A percentile compares a stretch with the other conserved stretches of the same genome.
Evolutionary conservation across 768 basidiomycete species (phyloP).

Genomic region (Cyathus striatus): DNA sequence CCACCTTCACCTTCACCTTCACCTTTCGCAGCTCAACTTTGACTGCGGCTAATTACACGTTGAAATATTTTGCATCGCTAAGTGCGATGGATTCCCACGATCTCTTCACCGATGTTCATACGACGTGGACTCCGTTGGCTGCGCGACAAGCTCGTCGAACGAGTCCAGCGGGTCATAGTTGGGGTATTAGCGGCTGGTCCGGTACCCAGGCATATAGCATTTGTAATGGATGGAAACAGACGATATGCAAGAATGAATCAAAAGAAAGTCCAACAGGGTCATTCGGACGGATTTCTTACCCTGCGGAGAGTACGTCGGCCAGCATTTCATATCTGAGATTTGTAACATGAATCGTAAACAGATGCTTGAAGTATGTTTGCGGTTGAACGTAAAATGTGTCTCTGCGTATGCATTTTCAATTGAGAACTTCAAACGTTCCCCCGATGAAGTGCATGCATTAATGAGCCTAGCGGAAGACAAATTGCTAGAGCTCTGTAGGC

Average conservation of each 20-base stretch:
- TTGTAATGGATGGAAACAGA: conserved; percentile 97
- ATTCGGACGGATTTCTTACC: conserved; percentile 78
- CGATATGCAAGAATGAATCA: conserved; percentile 75
- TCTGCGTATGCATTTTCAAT: conserved; percentile 98
- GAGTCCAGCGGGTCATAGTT: conserved; percentile 47
- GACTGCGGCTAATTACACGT: too few species aligned
- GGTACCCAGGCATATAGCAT: conserved; percentile 84
- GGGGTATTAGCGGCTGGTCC: conserved; percentile 75
- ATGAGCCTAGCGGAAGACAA: conserved; percentile 82
- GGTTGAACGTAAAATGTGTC: conserved; percentile 76
- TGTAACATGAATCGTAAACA: neutral
- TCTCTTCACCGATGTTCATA: conserved; percentile 10
- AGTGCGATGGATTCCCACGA: conserved; percentile 1
- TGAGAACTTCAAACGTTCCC: conserved; percentile 89
- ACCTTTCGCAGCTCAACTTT: too few species aligned
- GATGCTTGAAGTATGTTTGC: conserved; percentile 63
- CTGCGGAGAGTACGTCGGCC: conserved; percentile 61
- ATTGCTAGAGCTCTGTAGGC: conserved; percentile 69
- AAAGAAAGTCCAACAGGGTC: conserved; percentile 70
- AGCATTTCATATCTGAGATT: neutral
- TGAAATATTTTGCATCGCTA: too few species aligned
- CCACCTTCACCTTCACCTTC: too few species aligned
- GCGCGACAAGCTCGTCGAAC: conserved; percentile 22
- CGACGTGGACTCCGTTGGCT: conserved; percentile 22
- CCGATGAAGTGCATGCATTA: conserved; percentile 81